Evolutionary conservation across 2,329 filamentous ascomycete genomes (phyloP).

Genomic region (Aspergillus novoparasiticus): DNA sequence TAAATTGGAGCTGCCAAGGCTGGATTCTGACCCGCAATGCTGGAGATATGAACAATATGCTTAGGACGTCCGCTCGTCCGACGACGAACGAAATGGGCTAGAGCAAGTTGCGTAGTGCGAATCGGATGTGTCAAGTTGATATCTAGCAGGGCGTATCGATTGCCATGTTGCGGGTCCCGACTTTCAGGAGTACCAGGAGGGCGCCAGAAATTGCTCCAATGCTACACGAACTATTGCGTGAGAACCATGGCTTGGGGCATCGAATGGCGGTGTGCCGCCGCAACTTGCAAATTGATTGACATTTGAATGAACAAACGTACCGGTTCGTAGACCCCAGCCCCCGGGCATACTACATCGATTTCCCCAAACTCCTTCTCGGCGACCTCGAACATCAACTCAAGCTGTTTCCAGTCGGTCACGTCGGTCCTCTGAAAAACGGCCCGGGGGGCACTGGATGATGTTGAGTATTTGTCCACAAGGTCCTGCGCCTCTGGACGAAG

Average conservation of each 20-base stretch:
- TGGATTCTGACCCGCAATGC: conserved; percentile 48
- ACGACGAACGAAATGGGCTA: conserved; percentile 49
- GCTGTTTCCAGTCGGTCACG: conserved; percentile 53
- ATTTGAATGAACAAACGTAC: conserved; percentile 27
- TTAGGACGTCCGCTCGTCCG: conserved; percentile 37
- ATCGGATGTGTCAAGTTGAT: conserved; percentile 58
- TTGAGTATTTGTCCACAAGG: conserved; percentile 42
- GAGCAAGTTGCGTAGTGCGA: conserved; percentile 53
- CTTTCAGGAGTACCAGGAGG: conserved; percentile 49
- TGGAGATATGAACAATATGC: conserved; percentile 52
- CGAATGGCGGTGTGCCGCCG: not conserved
- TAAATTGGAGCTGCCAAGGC: conserved; percentile 49
- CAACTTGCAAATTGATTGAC: not conserved
- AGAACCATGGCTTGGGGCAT: not conserved
- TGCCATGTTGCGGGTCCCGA: conserved; percentile 41
- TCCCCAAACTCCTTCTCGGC: conserved; percentile 52
- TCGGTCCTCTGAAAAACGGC: conserved; percentile 51
- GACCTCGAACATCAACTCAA: conserved; percentile 53
- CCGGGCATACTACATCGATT: conserved; percentile 51
- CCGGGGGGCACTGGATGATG: conserved; percentile 26
- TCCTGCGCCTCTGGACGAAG: conserved; percentile 49
- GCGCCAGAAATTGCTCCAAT: conserved; percentile 54
- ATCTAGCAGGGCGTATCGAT: conserved; percentile 50
- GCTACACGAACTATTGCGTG: conserved; percentile 27
- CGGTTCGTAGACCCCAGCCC: conserved; percentile 49